Conservation (phyloP, 768 basidiomycete genomes). For the Macrolepiota fuliginosa region DNA sequence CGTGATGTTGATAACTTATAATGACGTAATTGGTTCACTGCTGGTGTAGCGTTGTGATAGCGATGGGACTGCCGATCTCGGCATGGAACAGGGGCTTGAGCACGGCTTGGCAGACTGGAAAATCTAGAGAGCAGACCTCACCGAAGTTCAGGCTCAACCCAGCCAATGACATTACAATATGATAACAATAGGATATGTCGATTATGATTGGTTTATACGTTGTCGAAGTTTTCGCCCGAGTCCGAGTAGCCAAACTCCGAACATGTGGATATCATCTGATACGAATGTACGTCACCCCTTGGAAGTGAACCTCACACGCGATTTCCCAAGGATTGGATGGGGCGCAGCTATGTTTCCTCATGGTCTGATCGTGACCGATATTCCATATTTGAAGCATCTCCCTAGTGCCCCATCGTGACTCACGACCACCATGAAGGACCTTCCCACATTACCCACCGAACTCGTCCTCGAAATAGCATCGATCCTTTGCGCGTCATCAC, state of each 20-base stretch:
- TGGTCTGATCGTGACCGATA: not conserved
- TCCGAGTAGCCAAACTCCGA: not conserved
- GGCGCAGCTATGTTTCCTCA: not conserved
- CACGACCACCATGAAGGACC: not conserved
- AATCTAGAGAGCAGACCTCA: too few relatives aligned
- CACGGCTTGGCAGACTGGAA: too few relatives aligned
- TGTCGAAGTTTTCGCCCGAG: too few relatives aligned
- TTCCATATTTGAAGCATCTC: not conserved
- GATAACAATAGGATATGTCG: too few relatives aligned
- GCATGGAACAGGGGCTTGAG: too few relatives aligned
- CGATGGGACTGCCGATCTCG: too few relatives aligned
- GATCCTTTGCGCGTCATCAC: not conserved
- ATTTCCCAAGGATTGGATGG: not conserved
- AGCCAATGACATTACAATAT: too few relatives aligned
- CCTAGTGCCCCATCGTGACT: not conserved
- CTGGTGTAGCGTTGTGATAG: too few relatives aligned
- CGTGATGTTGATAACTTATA: too few relatives aligned
- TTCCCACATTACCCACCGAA: slow-evolving; percentile 2
- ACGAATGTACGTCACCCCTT: not conserved
- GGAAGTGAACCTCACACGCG: not conserved
- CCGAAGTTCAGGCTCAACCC: too few relatives aligned
- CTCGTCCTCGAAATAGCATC: slow-evolving; percentile 2
- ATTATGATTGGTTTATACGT: too few relatives aligned
- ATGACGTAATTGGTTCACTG: too few relatives aligned
- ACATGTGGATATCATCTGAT: not conserved